Percentiles rank a stretch among this genome's conserved stretches.
Evolutionary conservation across 805 yeast genomes (phyloP).

Genomic region (Ogataea pignaliae): DNA sequence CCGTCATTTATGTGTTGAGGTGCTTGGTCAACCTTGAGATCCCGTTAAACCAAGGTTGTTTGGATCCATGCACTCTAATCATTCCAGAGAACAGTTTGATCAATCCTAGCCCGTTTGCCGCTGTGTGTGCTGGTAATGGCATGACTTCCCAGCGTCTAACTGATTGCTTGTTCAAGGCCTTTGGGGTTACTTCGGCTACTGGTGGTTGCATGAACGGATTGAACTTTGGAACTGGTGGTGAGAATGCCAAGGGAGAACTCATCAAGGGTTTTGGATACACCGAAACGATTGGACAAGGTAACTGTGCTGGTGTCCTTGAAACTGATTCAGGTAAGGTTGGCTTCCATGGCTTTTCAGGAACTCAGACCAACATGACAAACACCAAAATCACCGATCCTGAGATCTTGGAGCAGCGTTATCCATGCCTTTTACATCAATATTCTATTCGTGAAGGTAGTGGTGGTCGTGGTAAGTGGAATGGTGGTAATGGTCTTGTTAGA

Average conservation of each 20-base stretch:
- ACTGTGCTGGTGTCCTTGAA: slow-evolving; percentile 44
- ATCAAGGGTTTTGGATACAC: slow-evolving; percentile 45
- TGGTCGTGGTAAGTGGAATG: slow-evolving; percentile 44
- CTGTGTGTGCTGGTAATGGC: slow-evolving; percentile 44
- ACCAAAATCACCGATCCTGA: slow-evolving; percentile 48
- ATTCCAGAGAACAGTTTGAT: slow-evolving; percentile 33
- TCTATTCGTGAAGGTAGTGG: slow-evolving; percentile 43
- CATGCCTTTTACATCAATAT: slow-evolving; percentile 43
- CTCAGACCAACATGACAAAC: slow-evolving; percentile 38
- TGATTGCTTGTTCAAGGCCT: slow-evolving; percentile 77
- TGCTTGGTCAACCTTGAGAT: slow-evolving; percentile 45
- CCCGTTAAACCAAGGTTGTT: slow-evolving; percentile 54
- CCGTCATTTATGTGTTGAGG: slow-evolving; percentile 49
- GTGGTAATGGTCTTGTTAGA: slow-evolving; percentile 50
- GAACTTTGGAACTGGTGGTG: slow-evolving; percentile 58
- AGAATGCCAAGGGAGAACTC: slow-evolving; percentile 40
- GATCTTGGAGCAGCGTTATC: slow-evolving; percentile 48
- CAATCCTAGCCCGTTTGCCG: slow-evolving; percentile 44
- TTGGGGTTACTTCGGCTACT: slow-evolving; percentile 79
- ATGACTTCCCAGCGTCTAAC: slow-evolving; percentile 86
- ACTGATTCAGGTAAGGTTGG: too few species aligned
- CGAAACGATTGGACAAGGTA: slow-evolving; percentile 54
- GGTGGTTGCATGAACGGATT: slow-evolving; percentile 89
- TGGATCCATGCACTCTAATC: slow-evolving; percentile 26
- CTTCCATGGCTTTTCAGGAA: slow-evolving; percentile 41